A percentile compares a stretch with the other conserved stretches of the same genome.
Conservation (phyloP, 345 rosid genomes). For the rapeseed (Brassica napus) region DNA sequence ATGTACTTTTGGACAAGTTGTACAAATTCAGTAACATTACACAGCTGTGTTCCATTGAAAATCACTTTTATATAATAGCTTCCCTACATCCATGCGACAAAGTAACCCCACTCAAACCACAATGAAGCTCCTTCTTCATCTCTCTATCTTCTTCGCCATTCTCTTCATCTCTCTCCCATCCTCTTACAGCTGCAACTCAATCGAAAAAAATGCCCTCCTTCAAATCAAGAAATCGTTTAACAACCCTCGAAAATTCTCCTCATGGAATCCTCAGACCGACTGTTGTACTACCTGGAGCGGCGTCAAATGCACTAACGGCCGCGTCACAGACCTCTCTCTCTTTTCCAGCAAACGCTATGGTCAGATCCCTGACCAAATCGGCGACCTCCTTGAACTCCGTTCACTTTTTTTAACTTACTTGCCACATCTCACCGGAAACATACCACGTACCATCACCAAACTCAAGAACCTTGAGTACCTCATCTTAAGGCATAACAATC, state of each 20-base stretch:
- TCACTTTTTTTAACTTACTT: conserved; percentile 52
- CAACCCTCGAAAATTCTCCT: conserved; percentile 60
- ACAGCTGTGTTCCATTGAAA: conserved; percentile 32
- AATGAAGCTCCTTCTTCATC: conserved; percentile 31
- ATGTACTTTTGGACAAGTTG: background rate
- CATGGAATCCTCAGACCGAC: conserved; percentile 66
- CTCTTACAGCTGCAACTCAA: conserved; percentile 45
- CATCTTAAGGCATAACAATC: conserved; percentile 47
- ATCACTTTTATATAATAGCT: background rate
- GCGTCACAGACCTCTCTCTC: background rate
- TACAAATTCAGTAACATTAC: conserved; percentile 2
- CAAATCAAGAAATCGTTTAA: conserved; percentile 48
- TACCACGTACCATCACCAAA: conserved; percentile 58
- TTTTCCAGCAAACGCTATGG: conserved; percentile 34
- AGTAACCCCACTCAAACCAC: background rate
- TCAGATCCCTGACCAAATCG: conserved; percentile 53
- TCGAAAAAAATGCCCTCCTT: conserved; percentile 66
- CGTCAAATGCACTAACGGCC: conserved; percentile 49
- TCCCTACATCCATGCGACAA: background rate
- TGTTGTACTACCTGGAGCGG: conserved; percentile 69
- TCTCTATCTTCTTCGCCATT: conserved; percentile 25
- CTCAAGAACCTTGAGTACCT: conserved; percentile 58
- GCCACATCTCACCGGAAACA: conserved; percentile 56
- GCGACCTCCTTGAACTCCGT: conserved; percentile 63
- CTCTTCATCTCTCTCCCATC: conserved; percentile 36